Evolutionary conservation across 2,329 filamentous ascomycete species (phyloP).

Genomic region (Myriosclerotinia duriaeana): DNA sequence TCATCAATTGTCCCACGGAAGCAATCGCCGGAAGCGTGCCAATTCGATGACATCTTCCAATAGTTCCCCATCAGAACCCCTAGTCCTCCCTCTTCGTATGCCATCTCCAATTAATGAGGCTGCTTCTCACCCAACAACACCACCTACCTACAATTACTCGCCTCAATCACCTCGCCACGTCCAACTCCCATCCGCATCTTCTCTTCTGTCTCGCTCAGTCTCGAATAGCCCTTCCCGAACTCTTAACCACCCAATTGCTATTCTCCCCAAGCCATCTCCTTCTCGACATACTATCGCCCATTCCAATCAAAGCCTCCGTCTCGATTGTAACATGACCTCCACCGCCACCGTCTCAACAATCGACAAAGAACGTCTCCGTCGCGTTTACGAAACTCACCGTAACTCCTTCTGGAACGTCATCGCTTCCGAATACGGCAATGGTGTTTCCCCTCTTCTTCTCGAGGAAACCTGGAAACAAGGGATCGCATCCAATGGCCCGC

Average conservation of each 20-base stretch:
- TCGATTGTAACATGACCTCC: constrained; percentile 56
- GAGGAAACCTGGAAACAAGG: constrained; percentile 64
- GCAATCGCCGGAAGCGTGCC: constrained; percentile 75
- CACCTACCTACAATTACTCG: constrained; percentile 44
- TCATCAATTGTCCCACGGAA: constrained; percentile 80
- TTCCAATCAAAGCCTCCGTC: constrained; percentile 49
- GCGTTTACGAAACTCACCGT: constrained; percentile 69
- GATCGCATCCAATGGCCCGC: constrained; percentile 41
- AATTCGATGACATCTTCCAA: constrained; percentile 67
- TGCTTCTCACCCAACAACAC: constrained; percentile 31
- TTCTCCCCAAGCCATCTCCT: constrained; percentile 64
- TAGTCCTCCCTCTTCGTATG: constrained; percentile 49
- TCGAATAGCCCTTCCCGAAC: constrained; percentile 50
- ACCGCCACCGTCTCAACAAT: constrained; percentile 41
- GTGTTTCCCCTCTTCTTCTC: constrained; percentile 60
- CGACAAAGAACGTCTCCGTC: constrained; percentile 64
- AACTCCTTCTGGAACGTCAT: constrained; percentile 71
- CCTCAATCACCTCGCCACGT: constrained; percentile 38
- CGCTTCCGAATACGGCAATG: constrained; percentile 68
- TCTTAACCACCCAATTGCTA: constrained; percentile 52
- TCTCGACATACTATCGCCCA: constrained; percentile 48
- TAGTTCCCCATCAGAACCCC: constrained; percentile 51
- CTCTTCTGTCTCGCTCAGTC: constrained; percentile 52
- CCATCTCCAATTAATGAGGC: constrained; percentile 52
- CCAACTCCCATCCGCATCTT: constrained; percentile 48